Base-by-base conservation (phyloP, 2,329 filamentous ascomycete genomes). In the Neoarthrinium moseri region DNA sequence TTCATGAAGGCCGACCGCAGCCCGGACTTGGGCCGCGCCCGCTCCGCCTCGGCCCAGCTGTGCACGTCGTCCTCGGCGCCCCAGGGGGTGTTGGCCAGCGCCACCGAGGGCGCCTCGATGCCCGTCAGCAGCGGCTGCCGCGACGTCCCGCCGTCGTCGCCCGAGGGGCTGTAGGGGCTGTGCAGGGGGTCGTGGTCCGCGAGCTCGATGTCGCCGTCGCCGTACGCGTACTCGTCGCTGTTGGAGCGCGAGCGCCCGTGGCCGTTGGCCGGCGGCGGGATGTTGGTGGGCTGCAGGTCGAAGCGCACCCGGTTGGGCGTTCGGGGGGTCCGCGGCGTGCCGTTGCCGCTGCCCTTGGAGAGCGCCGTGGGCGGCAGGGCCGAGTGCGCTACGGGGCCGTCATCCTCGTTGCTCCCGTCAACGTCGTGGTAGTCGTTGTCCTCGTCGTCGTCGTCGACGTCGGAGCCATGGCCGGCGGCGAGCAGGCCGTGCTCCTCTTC, bases 1-100 rank as follows among this genome's bases (percentile, higher is more conserved):
- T 99, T 99, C 91, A 97, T 96, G 57, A 99, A 97, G 3, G 94
- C 92, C 63, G 87, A 89, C 51, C 80, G 77, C 70, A 97, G 78
- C 5, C 87, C 87, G 47, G 89, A 95, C 70, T 92, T 92, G 37
- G 92, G 91, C 46, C 91, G 78, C 32, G 61, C 60, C 46, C 75
- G 73, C 62, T 84, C 80, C 26, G 72, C 69, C 56, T 78, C 74
- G 5, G 74, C 76, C 67, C 74, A 75, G 33, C 70, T 61, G 43
- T 73, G 64, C 21, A 73, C 66, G 54, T 74, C 71, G 34, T 69
- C 65, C 36, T 60, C 63, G 50, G 58, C 58, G 23, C 63, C 62
- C 52, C 69, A 69, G 57, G 65, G 65, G 73, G 72, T 55, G 68
- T 85, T 70, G 75, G 78, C 89, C 38, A 95, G 70, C 10, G 89